Evolutionary conservation across 306 rosid genomes (phyloP).

Genomic region (Neltuma alba): DNA sequence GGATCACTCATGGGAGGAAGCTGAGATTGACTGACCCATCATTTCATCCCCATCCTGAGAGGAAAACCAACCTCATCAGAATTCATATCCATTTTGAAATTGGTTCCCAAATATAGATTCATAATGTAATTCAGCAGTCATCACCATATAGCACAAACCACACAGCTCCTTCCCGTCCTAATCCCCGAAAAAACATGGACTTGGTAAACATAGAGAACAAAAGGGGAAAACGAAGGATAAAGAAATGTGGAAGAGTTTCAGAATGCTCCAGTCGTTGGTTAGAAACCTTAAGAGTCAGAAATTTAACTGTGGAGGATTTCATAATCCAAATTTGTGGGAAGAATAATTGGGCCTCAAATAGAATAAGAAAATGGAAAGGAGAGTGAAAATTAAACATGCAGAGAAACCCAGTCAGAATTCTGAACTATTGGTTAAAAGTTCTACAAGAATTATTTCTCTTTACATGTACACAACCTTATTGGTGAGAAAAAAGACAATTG

Average conservation of each 20-base stretch:
- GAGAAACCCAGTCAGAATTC: slow-evolving; percentile 10
- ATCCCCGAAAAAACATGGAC: not conserved
- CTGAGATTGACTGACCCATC: slow-evolving; percentile 65
- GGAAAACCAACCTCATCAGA: slow-evolving; percentile 43
- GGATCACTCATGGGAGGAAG: slow-evolving; percentile 54
- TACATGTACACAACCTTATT: not conserved
- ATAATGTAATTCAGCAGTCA: slow-evolving; percentile 39
- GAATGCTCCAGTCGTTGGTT: not conserved
- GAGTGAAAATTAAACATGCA: not conserved
- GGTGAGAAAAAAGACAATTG: not conserved
- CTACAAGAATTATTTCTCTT: slow-evolving; percentile 8
- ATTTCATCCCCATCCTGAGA: slow-evolving; percentile 56
- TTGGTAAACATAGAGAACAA: not conserved
- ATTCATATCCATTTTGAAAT: slow-evolving; percentile 41
- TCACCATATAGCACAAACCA: slow-evolving; percentile 7
- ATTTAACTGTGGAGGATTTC: not conserved
- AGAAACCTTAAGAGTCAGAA: not conserved
- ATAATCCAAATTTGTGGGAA: not conserved
- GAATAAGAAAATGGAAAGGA: not conserved
- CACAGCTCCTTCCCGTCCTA: not conserved
- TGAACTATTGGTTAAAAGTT: not conserved
- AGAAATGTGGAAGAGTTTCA: not conserved
- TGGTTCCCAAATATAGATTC: slow-evolving; percentile 3
- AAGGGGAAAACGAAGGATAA: not conserved
- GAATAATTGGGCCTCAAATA: not conserved